Evolutionary conservation across 1,139 yeast genomes (phyloP), one percentile per base, ranked within the genome.

Genomic region (Hemisphaericaspora xylofermentans): DNA sequence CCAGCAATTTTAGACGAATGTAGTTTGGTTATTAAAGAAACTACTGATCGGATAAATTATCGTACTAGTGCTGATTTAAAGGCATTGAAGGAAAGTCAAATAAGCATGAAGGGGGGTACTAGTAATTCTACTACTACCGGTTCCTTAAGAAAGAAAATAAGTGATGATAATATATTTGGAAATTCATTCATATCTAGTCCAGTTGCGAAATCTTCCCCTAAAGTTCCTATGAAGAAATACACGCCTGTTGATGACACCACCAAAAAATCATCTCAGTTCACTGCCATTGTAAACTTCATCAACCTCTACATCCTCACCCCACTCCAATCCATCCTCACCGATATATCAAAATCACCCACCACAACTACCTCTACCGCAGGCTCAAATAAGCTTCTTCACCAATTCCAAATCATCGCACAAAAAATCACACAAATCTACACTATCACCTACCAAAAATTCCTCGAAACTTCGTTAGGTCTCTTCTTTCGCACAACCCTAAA

Each of bases 1-100:
- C 66, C 76, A 0, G 68, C 75, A 4, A 71, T 84, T 3, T 61
- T 82, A 35, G 78, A 74, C 42, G 88, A 83, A 52, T 80, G 88
- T 53, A 62, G 80, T 9, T 60, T 71, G 43, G 74, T 80, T 3
- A 74, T 84, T 41, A 68, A 68, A 27, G 74, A 68, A 44, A 66
- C 76, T 4, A 65, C 73, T 1, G 66, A 64, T 19, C 57, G 78
- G 22, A 63, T 78, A 8, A 71, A 68, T 46, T 62, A 57, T 52
- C 49, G 76, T 45, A 49, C 61, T 6, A 45, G 54, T 3, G 43
- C 62, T 7, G 77, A 71, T 46, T 49, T 68, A 44, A 57, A 53
- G 14, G 63, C 60, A 0, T 53, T 68, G n/a, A 56, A 61, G 34
- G 47, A 52, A 38, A 56, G 56, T 41, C 33, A 43, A 9, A 30